Evolutionary conservation across 371 early-diverging fungal species (phyloP).

Genomic region (Rhizopus sp.): DNA sequence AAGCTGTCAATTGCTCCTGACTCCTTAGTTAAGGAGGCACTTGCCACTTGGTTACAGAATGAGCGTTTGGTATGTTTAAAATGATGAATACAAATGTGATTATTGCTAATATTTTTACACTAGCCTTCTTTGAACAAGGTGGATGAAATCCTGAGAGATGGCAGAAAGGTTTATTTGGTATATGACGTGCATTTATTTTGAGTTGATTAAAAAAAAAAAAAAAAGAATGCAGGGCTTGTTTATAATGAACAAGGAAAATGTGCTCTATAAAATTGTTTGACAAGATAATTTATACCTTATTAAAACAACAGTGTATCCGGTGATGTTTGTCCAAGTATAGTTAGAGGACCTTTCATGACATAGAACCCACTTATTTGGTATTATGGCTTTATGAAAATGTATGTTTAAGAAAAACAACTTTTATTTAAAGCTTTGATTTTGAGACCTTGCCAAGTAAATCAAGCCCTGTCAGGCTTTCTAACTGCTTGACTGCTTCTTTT

Average conservation of each 20-base stretch:
- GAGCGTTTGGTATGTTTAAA: constrained; percentile 18
- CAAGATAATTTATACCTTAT: no score
- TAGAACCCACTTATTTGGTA: no score
- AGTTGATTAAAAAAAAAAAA: background rate
- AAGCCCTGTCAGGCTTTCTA: constrained; percentile 44
- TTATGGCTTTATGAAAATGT: background rate
- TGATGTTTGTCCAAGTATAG: no score
- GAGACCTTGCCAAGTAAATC: constrained; percentile 30
- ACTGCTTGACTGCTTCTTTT: constrained; percentile 55
- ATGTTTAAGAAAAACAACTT: background rate
- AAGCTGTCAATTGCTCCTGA: constrained; percentile 27
- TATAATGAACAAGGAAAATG: no score
- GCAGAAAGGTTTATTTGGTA: constrained; percentile 23
- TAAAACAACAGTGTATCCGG: no score
- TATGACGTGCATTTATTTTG: constrained; percentile 19
- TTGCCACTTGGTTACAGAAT: constrained; percentile 20
- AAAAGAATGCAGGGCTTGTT: background rate
- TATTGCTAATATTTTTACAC: background rate
- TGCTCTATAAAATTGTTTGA: no score
- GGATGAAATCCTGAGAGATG: constrained; percentile 23
- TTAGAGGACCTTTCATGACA: background rate
- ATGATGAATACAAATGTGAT: background rate
- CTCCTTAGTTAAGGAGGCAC: constrained; percentile 27
- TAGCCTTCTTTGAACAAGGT: constrained; percentile 22
- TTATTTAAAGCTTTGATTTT: constrained; percentile 16